Evolutionary conservation across 495 filamentous ascomycete species (phyloP).

Genomic region (Cryomyces minteri): DNA sequence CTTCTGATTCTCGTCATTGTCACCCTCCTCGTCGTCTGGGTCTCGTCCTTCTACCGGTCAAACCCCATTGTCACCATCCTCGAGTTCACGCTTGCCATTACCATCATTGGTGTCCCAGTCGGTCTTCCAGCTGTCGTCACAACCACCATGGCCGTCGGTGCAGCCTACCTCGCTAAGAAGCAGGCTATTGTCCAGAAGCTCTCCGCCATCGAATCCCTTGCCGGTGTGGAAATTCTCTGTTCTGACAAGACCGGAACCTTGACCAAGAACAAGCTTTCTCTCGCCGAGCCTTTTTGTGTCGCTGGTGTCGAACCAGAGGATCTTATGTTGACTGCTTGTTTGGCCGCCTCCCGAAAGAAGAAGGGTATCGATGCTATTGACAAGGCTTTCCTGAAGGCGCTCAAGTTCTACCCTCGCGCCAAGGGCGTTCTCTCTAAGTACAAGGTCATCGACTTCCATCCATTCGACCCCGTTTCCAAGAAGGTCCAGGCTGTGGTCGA

Average conservation of each 20-base stretch:
- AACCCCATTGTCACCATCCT: slow-evolving; percentile 57
- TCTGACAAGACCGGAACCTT: slow-evolving; percentile 95
- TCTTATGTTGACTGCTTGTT: slow-evolving; percentile 78
- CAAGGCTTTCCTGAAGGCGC: slow-evolving; percentile 76
- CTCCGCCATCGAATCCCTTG: slow-evolving; percentile 83
- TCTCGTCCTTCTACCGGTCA: slow-evolving; percentile 73
- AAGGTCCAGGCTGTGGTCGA: slow-evolving; percentile 75
- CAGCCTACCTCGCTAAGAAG: slow-evolving; percentile 84
- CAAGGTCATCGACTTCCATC: slow-evolving; percentile 61
- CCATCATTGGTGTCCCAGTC: slow-evolving; percentile 89
- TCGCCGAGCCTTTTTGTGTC: slow-evolving; percentile 64
- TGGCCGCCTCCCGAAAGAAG: slow-evolving; percentile 84
- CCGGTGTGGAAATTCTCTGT: slow-evolving; percentile 90
- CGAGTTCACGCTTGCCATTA: slow-evolving; percentile 68
- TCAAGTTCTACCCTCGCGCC: slow-evolving; percentile 55
- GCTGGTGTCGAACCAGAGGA: slow-evolving; percentile 62
- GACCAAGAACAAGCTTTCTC: slow-evolving; percentile 57
- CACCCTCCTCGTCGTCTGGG: slow-evolving; percentile 67
- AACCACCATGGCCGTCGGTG: slow-evolving; percentile 92
- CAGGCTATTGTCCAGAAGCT: slow-evolving; percentile 95
- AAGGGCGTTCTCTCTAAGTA: slow-evolving; percentile 60
- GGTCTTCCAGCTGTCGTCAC: slow-evolving; percentile 92
- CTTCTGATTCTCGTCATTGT: slow-evolving; percentile 66
- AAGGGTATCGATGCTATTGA: slow-evolving; percentile 92
- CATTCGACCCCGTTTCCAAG: slow-evolving; percentile 90